These are phyloP conservation scores for Brasenia schreberi DNA, from an alignment of 164 flowering plant genomes.

Conservation along the genomic window DNA sequence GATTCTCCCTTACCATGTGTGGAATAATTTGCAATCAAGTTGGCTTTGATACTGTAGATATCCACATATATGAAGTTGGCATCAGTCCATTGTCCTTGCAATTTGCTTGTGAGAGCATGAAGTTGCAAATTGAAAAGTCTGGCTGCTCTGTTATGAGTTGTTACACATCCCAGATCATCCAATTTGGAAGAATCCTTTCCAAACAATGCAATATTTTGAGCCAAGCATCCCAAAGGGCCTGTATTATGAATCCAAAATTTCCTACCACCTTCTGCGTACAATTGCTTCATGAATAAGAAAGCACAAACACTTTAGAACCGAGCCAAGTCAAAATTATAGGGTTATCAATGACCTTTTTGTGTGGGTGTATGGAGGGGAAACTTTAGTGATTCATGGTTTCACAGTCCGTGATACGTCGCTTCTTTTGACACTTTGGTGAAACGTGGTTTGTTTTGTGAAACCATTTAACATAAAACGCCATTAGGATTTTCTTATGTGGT, in stretches of 20 bases:
- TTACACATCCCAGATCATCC: conserved; percentile 74
- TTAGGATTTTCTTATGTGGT: too few relatives aligned
- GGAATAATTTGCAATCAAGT: conserved; percentile 68
- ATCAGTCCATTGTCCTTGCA: conserved; percentile 44
- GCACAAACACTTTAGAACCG: neutral
- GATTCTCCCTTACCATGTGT: conserved; percentile 43
- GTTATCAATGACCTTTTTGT: too few relatives aligned
- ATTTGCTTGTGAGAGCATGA: conserved; percentile 49
- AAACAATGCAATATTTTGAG: conserved; percentile 69
- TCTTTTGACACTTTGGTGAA: too few relatives aligned
- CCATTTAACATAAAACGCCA: too few relatives aligned
- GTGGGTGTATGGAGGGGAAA: too few relatives aligned
- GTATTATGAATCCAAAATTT: conserved; percentile 94
- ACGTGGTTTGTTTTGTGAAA: too few relatives aligned
- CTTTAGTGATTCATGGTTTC: too few relatives aligned
- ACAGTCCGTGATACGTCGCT: too few relatives aligned
- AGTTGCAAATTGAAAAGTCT: conserved; percentile 82
- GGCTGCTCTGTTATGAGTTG: conserved; percentile 66
- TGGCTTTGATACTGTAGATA: conserved; percentile 51
- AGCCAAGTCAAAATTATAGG: neutral
- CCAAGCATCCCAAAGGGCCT: conserved; percentile 85
- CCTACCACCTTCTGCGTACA: conserved; percentile 75
- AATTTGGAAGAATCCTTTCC: conserved; percentile 76
- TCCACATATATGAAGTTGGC: conserved; percentile 67
- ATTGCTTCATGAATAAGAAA: conserved; percentile 22